Conservation (phyloP, 208 protist genomes). For the Lotmaria passim region DNA sequence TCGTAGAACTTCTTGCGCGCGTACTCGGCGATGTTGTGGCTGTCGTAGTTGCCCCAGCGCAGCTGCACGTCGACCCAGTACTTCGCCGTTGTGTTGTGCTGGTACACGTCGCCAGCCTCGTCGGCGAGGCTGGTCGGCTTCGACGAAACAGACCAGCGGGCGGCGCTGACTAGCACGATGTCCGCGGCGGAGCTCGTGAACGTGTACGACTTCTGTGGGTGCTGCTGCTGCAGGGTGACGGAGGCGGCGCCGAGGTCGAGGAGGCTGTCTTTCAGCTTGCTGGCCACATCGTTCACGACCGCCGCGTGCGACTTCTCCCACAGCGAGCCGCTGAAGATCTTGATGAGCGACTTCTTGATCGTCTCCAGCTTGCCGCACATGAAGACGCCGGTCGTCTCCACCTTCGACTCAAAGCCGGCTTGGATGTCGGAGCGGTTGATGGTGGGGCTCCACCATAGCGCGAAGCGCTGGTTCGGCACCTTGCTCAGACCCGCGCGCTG, state of each 20-base stretch:
- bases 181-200: conserved; percentile 96
- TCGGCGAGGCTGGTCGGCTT: conserved; percentile 87
- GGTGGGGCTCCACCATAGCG: conserved; percentile 99
- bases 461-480: conserved; percentile 99
- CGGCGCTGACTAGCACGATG: conserved; percentile 96
- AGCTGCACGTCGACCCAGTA: conserved; percentile 99
- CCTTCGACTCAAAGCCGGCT: conserved; percentile 99
- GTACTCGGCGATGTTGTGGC: conserved; percentile 99
- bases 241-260: conserved; percentile 99
- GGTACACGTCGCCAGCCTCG: conserved; percentile 79
- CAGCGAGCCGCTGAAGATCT: conserved; percentile 99
- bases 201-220: conserved; percentile 93
- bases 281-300: conserved; percentile 98
- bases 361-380: conserved; percentile 99
- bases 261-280: conserved; percentile 98
- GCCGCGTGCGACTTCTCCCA: conserved; percentile 99
- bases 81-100: conserved; percentile 92
- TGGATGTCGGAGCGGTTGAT: conserved; percentile 99
- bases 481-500: conserved; percentile 99
- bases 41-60: conserved; percentile 99
- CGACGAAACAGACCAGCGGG: conserved; percentile 95
- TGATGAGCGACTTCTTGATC: conserved; percentile 99
- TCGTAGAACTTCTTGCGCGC: conserved; percentile 99
- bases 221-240: conserved; percentile 98
- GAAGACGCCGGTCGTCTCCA: conserved; percentile 99